Evolutionary conservation across 2,329 filamentous ascomycete species (phyloP).

Genomic region (Monascus ruber): DNA sequence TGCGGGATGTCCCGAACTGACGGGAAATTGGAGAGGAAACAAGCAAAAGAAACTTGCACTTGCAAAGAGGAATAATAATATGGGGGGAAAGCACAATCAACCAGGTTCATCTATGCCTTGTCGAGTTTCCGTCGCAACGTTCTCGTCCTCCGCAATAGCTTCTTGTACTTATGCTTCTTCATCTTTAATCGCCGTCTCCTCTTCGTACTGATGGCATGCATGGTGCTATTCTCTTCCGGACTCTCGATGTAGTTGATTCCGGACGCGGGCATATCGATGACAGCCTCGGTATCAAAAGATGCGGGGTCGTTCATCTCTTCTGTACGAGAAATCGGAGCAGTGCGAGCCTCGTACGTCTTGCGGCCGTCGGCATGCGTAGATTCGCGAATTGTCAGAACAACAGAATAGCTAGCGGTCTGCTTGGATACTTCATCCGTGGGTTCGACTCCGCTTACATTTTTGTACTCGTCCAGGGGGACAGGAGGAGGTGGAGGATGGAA

Average conservation of each 20-base stretch:
- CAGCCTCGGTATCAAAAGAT: constrained; percentile 12
- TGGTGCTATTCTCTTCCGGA: constrained; percentile 46
- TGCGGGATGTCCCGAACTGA: too few relatives aligned
- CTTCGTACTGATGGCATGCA: constrained; percentile 82
- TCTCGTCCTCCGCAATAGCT: constrained; percentile 86
- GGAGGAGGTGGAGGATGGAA: constrained; percentile 81
- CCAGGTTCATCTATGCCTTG: constrained; percentile 34
- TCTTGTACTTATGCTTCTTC: constrained; percentile 99
- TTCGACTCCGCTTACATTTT: constrained; percentile 22
- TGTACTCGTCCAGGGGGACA: constrained; percentile 41
- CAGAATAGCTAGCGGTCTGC: constrained; percentile 34
- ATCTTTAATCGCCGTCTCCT: constrained; percentile 91
- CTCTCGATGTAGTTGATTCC: constrained; percentile 52
- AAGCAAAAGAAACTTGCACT: constrained; percentile 4
- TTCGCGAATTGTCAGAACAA: constrained; percentile 42
- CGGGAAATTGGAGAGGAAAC: not conserved
- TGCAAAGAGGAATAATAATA: constrained; percentile 6
- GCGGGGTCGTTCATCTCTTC: constrained; percentile 28
- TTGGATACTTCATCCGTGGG: constrained; percentile 18
- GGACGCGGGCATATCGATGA: constrained; percentile 46
- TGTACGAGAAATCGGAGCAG: constrained; percentile 37
- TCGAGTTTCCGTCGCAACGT: constrained; percentile 78
- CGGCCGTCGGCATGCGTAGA: constrained; percentile 39
- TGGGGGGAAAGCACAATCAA: constrained; percentile 4
- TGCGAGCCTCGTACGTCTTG: constrained; percentile 41